phyloP scores from a whole-genome alignment of 1,284 basidiomycete species.

The Leccinum subrobustum region DNA sequence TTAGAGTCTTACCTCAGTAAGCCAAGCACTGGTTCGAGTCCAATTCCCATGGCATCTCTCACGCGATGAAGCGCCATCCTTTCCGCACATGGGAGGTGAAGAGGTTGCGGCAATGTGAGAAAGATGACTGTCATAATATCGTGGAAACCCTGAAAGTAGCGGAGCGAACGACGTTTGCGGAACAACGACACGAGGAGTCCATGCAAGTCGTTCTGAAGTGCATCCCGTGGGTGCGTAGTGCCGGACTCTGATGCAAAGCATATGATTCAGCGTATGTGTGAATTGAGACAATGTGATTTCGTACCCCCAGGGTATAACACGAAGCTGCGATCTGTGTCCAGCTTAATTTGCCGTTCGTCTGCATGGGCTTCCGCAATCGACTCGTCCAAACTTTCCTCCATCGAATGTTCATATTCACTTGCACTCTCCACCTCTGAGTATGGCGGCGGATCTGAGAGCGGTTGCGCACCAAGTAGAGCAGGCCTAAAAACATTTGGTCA shows the following conservation, averaged over 20 bases:
- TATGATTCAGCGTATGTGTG: constrained; percentile 15
- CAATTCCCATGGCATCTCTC: constrained; percentile 86
- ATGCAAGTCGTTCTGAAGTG: constrained; percentile 67
- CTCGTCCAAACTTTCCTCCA: constrained; percentile 5
- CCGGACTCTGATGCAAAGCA: constrained; percentile 27
- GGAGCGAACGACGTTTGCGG: constrained; percentile 66
- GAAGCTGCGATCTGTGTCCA: constrained; percentile 88
- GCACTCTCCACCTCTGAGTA: constrained; percentile 30
- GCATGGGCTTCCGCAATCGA: constrained; percentile 46
- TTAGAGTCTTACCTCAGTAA: constrained; percentile 58
- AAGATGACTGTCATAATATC: constrained; percentile 88
- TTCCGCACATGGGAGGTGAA: constrained; percentile 60
- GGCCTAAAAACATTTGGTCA: constrained; percentile 26
- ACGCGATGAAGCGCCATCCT: constrained; percentile 80
- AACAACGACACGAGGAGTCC: constrained; percentile 77
- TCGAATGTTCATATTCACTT: constrained; percentile 7
- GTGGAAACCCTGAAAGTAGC: constrained; percentile 95
- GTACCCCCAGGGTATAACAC: constrained; percentile 76
- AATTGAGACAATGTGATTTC: constrained; percentile 4
- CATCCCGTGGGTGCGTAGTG: constrained; percentile 31
- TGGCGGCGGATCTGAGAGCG: constrained; percentile 23
- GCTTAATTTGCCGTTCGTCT: constrained; percentile 81
- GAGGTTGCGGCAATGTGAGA: constrained; percentile 67
- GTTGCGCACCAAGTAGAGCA: constrained; percentile 22
- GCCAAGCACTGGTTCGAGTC: constrained; percentile 83